Evolutionary conservation across 2,329 filamentous ascomycete species (phyloP).

Genomic region (Curvularia lunata): DNA sequence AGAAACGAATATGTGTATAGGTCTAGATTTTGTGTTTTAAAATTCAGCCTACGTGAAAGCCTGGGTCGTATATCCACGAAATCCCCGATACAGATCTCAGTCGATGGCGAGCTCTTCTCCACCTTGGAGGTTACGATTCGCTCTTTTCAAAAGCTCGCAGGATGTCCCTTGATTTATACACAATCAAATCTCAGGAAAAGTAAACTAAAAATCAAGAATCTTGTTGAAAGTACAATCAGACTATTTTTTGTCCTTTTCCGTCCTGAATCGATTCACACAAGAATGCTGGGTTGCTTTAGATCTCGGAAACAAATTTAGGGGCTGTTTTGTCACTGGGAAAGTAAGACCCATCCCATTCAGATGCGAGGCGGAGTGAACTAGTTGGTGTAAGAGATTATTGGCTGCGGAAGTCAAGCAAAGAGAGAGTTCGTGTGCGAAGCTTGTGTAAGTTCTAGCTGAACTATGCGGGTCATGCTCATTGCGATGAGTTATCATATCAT

Average conservation of each 20-base stretch:
- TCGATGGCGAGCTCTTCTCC: too few relatives aligned
- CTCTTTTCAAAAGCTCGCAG: background rate
- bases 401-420: conserved; percentile 41
- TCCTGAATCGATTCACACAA: background rate
- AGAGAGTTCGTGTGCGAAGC: conserved; percentile 42
- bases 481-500: background rate
- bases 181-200: background rate
- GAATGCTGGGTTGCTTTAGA: conserved; percentile 41
- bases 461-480: background rate
- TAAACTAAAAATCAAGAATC: background rate
- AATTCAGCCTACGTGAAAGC: background rate
- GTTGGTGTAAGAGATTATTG: conserved; percentile 38
- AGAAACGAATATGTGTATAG: too few relatives aligned
- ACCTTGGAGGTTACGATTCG: background rate
- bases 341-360: conserved; percentile 42
- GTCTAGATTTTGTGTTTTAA: too few relatives aligned
- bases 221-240: background rate
- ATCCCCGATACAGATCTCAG: too few relatives aligned
- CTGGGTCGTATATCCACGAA: too few relatives aligned
- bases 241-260: background rate
- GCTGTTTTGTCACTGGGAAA: conserved; percentile 5
- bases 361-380: conserved; percentile 35
- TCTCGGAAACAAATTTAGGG: conserved; percentile 23
- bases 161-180: background rate
- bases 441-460: conserved; percentile 35